phyloP scores from a whole-genome alignment of 176 grass and related monocot genomes.

The Eleusine indica region DNA sequence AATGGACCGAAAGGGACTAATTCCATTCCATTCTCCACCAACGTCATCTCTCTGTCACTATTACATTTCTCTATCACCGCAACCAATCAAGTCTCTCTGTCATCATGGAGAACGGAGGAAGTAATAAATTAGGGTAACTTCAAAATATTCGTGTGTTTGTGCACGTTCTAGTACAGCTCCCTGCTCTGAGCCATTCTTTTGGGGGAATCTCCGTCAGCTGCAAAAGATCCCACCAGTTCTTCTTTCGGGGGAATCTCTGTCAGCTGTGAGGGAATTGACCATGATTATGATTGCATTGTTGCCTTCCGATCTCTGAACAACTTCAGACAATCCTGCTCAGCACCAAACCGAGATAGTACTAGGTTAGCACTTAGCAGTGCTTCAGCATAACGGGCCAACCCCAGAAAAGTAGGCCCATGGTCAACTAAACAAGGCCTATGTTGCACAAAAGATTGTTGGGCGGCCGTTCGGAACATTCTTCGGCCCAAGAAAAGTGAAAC shows the following conservation, averaged over 20 bases:
- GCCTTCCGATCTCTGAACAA: background rate
- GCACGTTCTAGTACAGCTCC: no score
- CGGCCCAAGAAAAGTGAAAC: background rate
- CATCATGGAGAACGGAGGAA: no score
- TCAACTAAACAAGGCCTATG: background rate
- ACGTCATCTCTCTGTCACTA: background rate
- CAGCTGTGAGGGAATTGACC: background rate
- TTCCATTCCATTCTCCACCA: background rate
- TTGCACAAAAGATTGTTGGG: no score
- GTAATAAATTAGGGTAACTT: no score
- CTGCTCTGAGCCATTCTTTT: background rate
- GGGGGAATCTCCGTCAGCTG: no score
- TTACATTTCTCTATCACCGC: background rate
- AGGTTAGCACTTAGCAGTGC: background rate
- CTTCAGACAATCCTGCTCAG: background rate
- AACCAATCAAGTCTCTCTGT: no score
- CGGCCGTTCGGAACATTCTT: background rate
- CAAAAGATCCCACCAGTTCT: background rate
- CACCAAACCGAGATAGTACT: background rate
- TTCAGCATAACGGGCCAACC: no score
- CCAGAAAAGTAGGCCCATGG: background rate
- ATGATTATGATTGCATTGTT: background rate
- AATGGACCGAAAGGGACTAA: slow-evolving; percentile 8
- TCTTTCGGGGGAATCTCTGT: background rate
- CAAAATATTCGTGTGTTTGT: no score